A percentile compares a stretch with the other conserved stretches of the same genome.
These are phyloP conservation scores for Cyclotella kingstonii DNA, from an alignment of 108 stramenopile species.

Conservation along the genomic window DNA sequence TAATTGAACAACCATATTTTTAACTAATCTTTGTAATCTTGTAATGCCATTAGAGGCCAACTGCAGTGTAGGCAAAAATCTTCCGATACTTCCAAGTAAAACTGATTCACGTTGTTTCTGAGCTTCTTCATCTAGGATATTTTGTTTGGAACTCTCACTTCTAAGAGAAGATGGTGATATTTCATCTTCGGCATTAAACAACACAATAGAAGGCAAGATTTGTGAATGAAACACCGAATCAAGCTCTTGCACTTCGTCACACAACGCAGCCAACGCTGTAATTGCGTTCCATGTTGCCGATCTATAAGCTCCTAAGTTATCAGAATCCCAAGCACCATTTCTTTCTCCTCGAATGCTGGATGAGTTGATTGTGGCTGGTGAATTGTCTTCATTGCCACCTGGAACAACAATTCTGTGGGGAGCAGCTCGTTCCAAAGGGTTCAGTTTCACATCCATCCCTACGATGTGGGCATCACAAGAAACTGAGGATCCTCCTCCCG, in stretches of 20 bases:
- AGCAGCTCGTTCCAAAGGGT: constrained; percentile 35
- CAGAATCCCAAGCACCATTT: constrained; percentile 11
- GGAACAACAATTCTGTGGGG: constrained; percentile 47
- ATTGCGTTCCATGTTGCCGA: constrained; percentile 44
- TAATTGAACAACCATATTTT: constrained; percentile 54
- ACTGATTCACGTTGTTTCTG: constrained; percentile 24
- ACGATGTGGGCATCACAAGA: constrained; percentile 30
- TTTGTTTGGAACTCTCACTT: not conserved
- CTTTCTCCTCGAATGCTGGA: constrained; percentile 21
- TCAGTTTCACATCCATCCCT: constrained; percentile 26
- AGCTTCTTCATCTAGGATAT: constrained; percentile 33
- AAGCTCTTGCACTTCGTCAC: constrained; percentile 50
- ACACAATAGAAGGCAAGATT: constrained; percentile 31
- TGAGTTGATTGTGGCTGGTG: not conserved
- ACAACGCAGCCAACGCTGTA: constrained; percentile 44
- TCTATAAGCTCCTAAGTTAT: constrained; percentile 3
- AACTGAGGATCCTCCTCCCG: constrained; percentile 34
- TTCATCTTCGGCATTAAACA: constrained; percentile 35
- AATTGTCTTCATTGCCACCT: constrained; percentile 1
- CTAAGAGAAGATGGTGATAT: not conserved
- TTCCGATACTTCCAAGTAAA: constrained; percentile 41
- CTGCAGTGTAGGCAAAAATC: constrained; percentile 45
- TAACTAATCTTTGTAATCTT: constrained; percentile 36
- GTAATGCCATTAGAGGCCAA: constrained; percentile 39
- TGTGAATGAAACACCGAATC: constrained; percentile 4